Percentiles rank a stretch among this genome's conserved stretches.
Conservation (phyloP, 768 basidiomycete genomes). For the Hericium rajendrae region DNA sequence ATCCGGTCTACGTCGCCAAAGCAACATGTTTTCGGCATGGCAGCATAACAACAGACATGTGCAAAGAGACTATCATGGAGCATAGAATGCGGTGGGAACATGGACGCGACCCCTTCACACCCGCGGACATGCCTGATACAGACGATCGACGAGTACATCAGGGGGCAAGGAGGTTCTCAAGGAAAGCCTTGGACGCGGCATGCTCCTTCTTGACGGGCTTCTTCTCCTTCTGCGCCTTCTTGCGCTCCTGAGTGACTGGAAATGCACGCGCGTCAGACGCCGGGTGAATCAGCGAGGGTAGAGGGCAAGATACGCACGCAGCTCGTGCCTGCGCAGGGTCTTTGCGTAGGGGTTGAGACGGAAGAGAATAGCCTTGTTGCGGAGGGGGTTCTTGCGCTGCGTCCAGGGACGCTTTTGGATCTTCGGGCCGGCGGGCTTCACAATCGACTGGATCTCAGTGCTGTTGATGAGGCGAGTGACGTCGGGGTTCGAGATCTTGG, state of each 20-base stretch:
- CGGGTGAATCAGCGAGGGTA: not conserved
- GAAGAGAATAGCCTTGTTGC: conserved; percentile 92
- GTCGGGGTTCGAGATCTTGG: conserved; percentile 96
- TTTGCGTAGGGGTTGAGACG: conserved; percentile 98
- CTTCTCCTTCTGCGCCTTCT: conserved; percentile 47
- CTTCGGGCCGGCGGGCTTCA: conserved; percentile 83
- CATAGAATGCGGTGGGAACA: not conserved
- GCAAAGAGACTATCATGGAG: conserved; percentile 1
- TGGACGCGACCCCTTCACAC: not conserved
- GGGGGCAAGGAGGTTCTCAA: conserved; percentile 76
- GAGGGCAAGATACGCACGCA: conserved; percentile 47
- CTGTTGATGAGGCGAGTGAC: conserved; percentile 97
- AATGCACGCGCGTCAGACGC: not conserved
- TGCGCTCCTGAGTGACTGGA: conserved; percentile 72
- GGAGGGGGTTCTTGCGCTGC: conserved; percentile 97
- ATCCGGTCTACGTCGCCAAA: not conserved
- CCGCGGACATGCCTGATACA: not conserved
- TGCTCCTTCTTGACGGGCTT: conserved; percentile 55
- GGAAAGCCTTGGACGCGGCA: conserved; percentile 75
- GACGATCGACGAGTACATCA: conserved; percentile 29
- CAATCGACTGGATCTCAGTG: conserved; percentile 93
- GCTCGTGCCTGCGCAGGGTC: conserved; percentile 80
- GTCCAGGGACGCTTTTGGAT: conserved; percentile 91
- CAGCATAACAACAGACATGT: conserved; percentile 13
- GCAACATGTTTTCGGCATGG: conserved; percentile 16